Conservation (phyloP, 164 flowering plant species). For the Cinnamomum micranthum region DNA sequence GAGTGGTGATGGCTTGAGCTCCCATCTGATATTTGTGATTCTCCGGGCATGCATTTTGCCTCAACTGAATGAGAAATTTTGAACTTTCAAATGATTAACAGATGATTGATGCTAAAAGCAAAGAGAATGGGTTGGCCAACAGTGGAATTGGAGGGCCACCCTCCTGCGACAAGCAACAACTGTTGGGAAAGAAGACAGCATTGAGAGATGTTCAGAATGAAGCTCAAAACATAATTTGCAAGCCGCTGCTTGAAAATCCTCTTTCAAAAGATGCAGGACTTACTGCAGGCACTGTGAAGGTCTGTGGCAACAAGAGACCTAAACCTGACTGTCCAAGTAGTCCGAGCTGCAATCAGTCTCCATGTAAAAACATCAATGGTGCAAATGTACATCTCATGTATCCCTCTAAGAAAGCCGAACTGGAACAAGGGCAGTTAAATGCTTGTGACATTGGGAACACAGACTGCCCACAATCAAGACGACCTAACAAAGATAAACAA, state of each 20-base stretch:
- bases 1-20: background rate
- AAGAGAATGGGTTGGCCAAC: slow-evolving; percentile 28
- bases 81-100: slow-evolving; percentile 16
- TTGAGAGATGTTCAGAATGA: slow-evolving; percentile 57
- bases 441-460: background rate
- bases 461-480: background rate
- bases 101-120: slow-evolving; percentile 39
- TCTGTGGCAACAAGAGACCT: slow-evolving; percentile 53
- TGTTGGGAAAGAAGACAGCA: slow-evolving; percentile 44
- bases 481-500: slow-evolving; percentile 6
- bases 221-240: slow-evolving; percentile 24
- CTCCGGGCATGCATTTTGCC: background rate
- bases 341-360: slow-evolving; percentile 20
- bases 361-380: slow-evolving; percentile 15
- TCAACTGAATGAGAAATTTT: background rate
- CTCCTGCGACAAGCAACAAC: slow-evolving; percentile 36
- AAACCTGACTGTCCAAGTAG: slow-evolving; percentile 30
- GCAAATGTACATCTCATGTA: slow-evolving; percentile 63
- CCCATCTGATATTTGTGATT: background rate
- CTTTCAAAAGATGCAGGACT: slow-evolving; percentile 34
- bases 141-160: slow-evolving; percentile 28
- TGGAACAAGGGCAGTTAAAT: slow-evolving; percentile 20
- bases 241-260: slow-evolving; percentile 25
- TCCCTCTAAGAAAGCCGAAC: slow-evolving; percentile 66
- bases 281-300: slow-evolving; percentile 21